phyloP scores from a whole-genome alignment of 2,329 filamentous ascomycete species.

The Diplodia seriata region DNA sequence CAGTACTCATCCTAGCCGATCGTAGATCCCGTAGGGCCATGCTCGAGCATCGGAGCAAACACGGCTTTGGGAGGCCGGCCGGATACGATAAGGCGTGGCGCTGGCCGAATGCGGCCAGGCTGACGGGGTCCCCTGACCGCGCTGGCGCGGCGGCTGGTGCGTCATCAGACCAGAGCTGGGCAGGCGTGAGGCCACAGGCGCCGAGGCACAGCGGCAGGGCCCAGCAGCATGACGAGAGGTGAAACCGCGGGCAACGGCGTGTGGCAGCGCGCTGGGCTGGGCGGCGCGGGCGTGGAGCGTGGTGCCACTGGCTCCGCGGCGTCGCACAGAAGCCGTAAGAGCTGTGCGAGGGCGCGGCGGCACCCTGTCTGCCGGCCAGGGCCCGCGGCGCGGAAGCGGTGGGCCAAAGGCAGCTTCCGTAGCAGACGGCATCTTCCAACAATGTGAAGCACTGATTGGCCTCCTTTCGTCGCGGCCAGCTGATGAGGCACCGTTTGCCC shows the following conservation, averaged over 20 bases:
- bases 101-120: slow-evolving; percentile 2
- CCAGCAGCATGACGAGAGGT: slow-evolving; percentile 26
- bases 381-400: slow-evolving; percentile 9
- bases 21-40: slow-evolving; percentile 37
- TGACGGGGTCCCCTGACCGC: slow-evolving; percentile 29
- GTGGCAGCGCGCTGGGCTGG: neutral
- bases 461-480: slow-evolving; percentile 18
- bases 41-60: slow-evolving; percentile 32
- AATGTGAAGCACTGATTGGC: slow-evolving; percentile 19
- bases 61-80: slow-evolving; percentile 31
- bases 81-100: slow-evolving; percentile 29
- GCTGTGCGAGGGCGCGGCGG: slow-evolving; percentile 20
- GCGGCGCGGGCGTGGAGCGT: slow-evolving; percentile 15
- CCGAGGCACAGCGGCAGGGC: slow-evolving; percentile 22
- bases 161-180: slow-evolving; percentile 30
- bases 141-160: slow-evolving; percentile 28
- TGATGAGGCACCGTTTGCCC: slow-evolving; percentile 23
- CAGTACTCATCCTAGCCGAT: slow-evolving; percentile 76
- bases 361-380: slow-evolving; percentile 10
- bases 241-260: slow-evolving; percentile 28
- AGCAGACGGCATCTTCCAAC: slow-evolving; percentile 26
- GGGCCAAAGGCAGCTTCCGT: slow-evolving; percentile 15
- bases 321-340: slow-evolving; percentile 23
- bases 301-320: slow-evolving; percentile 7
- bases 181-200: slow-evolving; percentile 10